Conservation (phyloP, 768 basidiomycete genomes). For the Pleurotus sapidus region DNA sequence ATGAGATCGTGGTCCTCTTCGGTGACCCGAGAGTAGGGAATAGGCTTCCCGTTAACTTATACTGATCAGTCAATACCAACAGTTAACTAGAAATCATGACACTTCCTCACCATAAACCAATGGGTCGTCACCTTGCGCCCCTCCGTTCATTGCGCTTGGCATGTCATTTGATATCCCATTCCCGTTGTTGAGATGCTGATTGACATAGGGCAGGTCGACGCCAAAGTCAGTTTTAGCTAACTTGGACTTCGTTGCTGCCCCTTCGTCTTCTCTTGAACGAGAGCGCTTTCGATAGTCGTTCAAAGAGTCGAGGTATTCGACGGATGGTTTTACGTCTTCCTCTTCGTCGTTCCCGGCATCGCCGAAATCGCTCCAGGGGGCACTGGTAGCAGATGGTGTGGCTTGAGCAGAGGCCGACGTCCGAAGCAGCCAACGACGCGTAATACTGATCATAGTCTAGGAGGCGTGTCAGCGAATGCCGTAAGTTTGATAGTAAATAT, state of each 20-base stretch:
- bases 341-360: conserved; percentile 60
- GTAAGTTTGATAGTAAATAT: neutral
- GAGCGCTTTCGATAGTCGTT: conserved; percentile 77
- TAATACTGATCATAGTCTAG: conserved; percentile 83
- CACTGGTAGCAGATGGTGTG: conserved; percentile 56
- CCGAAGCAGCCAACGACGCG: conserved; percentile 67
- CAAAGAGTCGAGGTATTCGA: conserved; percentile 65
- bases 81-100: neutral
- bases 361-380: conserved; percentile 42
- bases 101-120: conserved; percentile 61
- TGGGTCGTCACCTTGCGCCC: conserved; percentile 48
- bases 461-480: neutral
- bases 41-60: conserved; percentile 71
- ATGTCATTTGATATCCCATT: conserved; percentile 17
- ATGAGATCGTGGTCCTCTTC: conserved; percentile 92
- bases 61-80: conserved; percentile 4
- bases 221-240: conserved; percentile 37
- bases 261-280: conserved; percentile 61
- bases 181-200: conserved; percentile 21
- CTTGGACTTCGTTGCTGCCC: conserved; percentile 31
- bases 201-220: conserved; percentile 8
- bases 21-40: conserved; percentile 77
- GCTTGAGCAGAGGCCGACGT: conserved; percentile 53
- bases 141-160: conserved; percentile 16
- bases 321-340: conserved; percentile 63